Conservation (phyloP, 2,329 filamentous ascomycete species). For the Diplodia scrobiculata region DNA sequence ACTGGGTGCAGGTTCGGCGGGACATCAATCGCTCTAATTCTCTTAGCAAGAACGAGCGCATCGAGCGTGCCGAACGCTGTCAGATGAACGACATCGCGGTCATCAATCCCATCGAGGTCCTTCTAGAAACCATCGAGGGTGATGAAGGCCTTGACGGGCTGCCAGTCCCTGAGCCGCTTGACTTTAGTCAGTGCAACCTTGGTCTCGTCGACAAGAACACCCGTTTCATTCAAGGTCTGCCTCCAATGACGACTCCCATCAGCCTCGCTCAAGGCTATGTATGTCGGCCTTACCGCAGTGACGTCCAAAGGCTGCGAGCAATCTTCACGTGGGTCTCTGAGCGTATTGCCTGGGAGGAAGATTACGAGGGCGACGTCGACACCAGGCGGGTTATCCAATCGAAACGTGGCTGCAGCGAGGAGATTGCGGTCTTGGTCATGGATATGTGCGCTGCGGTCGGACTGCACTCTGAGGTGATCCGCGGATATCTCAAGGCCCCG, state of each 20-base stretch:
- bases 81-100: slow-evolving; percentile 92
- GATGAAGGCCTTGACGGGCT: slow-evolving; percentile 86
- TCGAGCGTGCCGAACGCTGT: slow-evolving; percentile 83
- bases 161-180: slow-evolving; percentile 76
- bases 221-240: slow-evolving; percentile 81
- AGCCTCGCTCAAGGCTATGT: slow-evolving; percentile 88
- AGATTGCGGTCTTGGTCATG: slow-evolving; percentile 82
- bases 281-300: slow-evolving; percentile 89
- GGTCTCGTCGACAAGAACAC: slow-evolving; percentile 93
- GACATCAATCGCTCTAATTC: slow-evolving; percentile 96
- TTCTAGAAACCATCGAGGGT: slow-evolving; percentile 81
- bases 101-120: slow-evolving; percentile 83
- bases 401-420: slow-evolving; percentile 81
- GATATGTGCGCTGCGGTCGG: slow-evolving; percentile 95
- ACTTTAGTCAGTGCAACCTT: slow-evolving; percentile 79
- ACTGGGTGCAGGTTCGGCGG: slow-evolving; percentile 96
- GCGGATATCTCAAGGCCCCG: slow-evolving; percentile 86
- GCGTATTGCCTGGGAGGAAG: slow-evolving; percentile 92
- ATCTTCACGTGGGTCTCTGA: slow-evolving; percentile 99
- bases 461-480: slow-evolving; percentile 81
- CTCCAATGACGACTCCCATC: slow-evolving; percentile 76
- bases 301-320: slow-evolving; percentile 86
- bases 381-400: slow-evolving; percentile 80
- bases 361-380: slow-evolving; percentile 83
- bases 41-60: slow-evolving; percentile 81